Evolutionary conservation across 2,329 filamentous ascomycete genomes (phyloP).

Genomic region (Arthrobotrys sinensis): DNA sequence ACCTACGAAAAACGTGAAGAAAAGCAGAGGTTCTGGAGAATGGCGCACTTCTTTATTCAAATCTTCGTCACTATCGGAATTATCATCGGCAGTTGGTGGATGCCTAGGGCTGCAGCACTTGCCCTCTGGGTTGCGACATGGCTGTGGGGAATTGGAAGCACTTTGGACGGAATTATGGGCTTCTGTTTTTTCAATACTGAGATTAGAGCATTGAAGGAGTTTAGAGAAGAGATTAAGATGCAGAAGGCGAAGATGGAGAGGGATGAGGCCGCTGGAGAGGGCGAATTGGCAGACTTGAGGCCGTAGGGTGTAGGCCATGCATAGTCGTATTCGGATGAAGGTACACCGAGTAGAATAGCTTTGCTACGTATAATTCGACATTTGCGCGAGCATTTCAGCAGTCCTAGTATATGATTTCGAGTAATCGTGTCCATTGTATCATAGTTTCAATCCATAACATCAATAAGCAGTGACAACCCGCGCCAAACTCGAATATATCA

Average conservation of each 20-base stretch:
- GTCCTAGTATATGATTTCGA: not conserved
- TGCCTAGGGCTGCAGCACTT: conserved; percentile 81
- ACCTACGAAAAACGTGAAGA: conserved; percentile 80
- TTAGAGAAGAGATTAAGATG: conserved; percentile 88
- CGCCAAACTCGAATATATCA: no score
- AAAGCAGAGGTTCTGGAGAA: conserved; percentile 79
- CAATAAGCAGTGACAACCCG: not conserved
- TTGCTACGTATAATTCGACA: not conserved
- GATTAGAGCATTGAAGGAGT: conserved; percentile 86
- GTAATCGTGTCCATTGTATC: conserved; percentile 12
- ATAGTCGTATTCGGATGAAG: not conserved
- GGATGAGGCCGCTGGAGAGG: conserved; percentile 44
- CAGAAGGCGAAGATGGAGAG: conserved; percentile 61
- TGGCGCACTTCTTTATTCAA: conserved; percentile 80
- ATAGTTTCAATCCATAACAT: not conserved
- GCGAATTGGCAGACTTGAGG: conserved; percentile 44
- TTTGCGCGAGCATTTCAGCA: conserved; percentile 4
- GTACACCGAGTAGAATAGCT: not conserved
- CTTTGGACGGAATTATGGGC: conserved; percentile 87
- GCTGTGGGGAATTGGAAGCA: conserved; percentile 81
- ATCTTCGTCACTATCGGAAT: conserved; percentile 80
- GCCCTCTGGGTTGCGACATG: conserved; percentile 84
- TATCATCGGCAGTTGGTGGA: conserved; percentile 85
- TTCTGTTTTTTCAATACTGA: conserved; percentile 89
- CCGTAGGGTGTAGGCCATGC: not conserved